Evolutionary conservation across 495 filamentous ascomycete species (phyloP).

Genomic region (Staphylotrichum tortipilum): DNA sequence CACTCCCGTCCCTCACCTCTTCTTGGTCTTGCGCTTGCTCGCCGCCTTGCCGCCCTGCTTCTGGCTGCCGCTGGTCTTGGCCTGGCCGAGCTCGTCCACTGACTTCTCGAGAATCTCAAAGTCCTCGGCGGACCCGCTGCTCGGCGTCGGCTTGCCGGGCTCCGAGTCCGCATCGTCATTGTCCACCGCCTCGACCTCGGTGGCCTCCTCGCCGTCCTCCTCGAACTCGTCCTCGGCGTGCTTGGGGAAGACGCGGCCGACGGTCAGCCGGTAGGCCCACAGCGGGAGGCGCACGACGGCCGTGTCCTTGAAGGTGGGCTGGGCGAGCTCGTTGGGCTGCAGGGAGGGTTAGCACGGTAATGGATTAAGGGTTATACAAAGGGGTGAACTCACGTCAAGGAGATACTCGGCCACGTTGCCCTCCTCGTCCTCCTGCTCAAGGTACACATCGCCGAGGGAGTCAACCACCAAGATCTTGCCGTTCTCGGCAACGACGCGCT

Average conservation of each 20-base stretch:
- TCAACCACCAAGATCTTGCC: conserved; percentile 93
- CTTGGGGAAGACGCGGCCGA: conserved; percentile 45
- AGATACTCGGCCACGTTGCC: conserved; percentile 74
- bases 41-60: conserved; percentile 33
- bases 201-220: conserved; percentile 25
- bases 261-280: conserved; percentile 52
- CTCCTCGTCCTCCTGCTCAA: conserved; percentile 82
- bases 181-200: conserved; percentile 26
- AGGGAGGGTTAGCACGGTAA: background rate
- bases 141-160: conserved; percentile 33
- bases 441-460: conserved; percentile 78
- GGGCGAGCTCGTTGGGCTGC: conserved; percentile 55
- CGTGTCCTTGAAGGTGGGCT: conserved; percentile 61
- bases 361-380: background rate
- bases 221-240: conserved; percentile 23
- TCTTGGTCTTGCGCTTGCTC: conserved; percentile 42
- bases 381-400: conserved; percentile 57
- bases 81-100: conserved; percentile 34
- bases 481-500: conserved; percentile 82
- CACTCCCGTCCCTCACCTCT: conserved; percentile 23
- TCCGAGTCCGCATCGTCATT: conserved; percentile 32
- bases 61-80: conserved; percentile 34
- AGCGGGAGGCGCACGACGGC: conserved; percentile 58
- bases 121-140: conserved; percentile 44
- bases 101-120: conserved; percentile 50